Evolutionary conservation across 805 yeast genomes (phyloP).

Genomic region (Sugiyamaella americana): DNA sequence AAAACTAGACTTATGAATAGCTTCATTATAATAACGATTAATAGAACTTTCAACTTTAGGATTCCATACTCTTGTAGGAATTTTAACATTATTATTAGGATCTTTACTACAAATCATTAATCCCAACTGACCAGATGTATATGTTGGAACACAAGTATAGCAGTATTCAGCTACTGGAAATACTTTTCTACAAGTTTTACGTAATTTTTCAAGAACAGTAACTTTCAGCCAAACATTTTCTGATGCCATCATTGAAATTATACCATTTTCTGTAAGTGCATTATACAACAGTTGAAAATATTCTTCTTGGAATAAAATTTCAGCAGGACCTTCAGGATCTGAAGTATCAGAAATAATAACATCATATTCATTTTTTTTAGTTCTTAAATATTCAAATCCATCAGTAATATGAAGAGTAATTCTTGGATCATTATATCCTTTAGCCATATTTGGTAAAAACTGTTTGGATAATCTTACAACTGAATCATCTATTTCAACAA

Average conservation of each 20-base stretch:
- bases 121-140: conserved; percentile 98
- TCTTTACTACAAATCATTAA: conserved; percentile 92
- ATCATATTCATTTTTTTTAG: conserved; percentile 79
- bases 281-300: conserved; percentile 77
- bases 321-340: conserved; percentile 99
- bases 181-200: conserved; percentile 70
- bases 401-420: conserved; percentile 89
- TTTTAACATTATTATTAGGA: conserved; percentile 50
- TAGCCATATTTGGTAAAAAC: conserved; percentile 83
- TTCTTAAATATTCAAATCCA: conserved; percentile 91
- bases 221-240: conserved; percentile 92
- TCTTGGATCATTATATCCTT: conserved; percentile 80
- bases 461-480: conserved; percentile 82
- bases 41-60: conserved; percentile 55
- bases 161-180: conserved; percentile 91
- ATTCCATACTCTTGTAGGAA: conserved; percentile 60
- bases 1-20: conserved; percentile 81
- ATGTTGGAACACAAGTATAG: conserved; percentile 88
- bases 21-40: conserved; percentile 74
- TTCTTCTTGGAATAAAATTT: conserved; percentile 82
- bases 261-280: conserved; percentile 92
- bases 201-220: conserved; percentile 70
- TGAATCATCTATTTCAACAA: conserved; percentile 37
- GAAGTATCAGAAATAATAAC: conserved; percentile 96
- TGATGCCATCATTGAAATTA: conserved; percentile 75